phyloP scores from a whole-genome alignment of 139 green algal species.

The Tetraselmis chui region DNA sequence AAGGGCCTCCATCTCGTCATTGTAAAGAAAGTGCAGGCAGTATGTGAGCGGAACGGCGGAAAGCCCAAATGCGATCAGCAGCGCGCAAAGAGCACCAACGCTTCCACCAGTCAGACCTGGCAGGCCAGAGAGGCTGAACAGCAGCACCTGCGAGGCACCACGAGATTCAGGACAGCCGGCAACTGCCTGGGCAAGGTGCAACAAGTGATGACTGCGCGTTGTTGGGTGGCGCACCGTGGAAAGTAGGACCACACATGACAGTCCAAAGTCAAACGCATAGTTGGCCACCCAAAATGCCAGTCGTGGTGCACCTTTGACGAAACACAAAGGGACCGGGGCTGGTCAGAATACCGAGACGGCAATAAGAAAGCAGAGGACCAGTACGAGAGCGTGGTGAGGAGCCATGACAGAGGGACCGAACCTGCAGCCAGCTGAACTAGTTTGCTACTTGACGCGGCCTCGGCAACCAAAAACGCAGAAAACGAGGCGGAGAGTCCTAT shows the following conservation, averaged over 20 bases:
- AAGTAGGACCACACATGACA: background rate
- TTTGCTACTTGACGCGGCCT: background rate
- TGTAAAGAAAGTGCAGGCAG: constrained; percentile 48
- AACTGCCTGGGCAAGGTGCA: no score
- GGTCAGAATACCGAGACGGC: no score
- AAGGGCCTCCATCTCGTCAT: constrained; percentile 65
- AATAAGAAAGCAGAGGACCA: no score
- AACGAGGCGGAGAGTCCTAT: constrained; percentile 51
- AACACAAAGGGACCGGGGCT: constrained; percentile 32
- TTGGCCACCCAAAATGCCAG: constrained; percentile 56
- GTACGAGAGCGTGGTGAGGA: no score
- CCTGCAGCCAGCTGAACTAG: background rate
- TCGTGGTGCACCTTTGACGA: constrained; percentile 42
- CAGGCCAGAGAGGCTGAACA: constrained; percentile 28
- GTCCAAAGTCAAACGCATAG: constrained; percentile 36
- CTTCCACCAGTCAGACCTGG: constrained; percentile 37
- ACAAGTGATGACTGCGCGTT: no score
- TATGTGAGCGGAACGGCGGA: constrained; percentile 55
- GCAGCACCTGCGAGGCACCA: background rate
- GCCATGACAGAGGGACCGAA: no score
- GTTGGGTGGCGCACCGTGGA: background rate
- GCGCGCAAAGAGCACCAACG: constrained; percentile 32
- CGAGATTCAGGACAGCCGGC: background rate
- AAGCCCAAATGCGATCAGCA: constrained; percentile 43
- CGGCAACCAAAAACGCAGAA: constrained; percentile 48